These are phyloP conservation scores for Vachellia collinsii DNA, from an alignment of 306 rosid species.

Conservation along the genomic window DNA sequence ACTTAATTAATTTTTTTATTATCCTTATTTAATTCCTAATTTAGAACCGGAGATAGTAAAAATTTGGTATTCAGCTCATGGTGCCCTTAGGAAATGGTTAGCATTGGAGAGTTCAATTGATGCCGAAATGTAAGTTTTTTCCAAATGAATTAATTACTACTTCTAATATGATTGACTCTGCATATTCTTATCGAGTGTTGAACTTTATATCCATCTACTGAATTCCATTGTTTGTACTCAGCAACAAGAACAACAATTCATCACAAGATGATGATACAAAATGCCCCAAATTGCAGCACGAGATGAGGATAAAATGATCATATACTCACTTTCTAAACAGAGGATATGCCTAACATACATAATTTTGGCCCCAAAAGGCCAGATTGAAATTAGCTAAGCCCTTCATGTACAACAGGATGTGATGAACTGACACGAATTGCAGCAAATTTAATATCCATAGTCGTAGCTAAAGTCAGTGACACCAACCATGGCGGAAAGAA, in stretches of 20 bases:
- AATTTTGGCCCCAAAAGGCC: background rate
- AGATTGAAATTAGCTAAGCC: background rate
- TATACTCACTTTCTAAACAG: background rate
- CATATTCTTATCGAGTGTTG: background rate
- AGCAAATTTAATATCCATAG: constrained; percentile 51
- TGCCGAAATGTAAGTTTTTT: too few relatives aligned
- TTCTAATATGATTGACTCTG: background rate
- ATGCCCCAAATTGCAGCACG: background rate
- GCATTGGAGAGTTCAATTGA: too few relatives aligned
- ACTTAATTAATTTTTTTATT: too few relatives aligned
- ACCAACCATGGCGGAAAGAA: constrained; percentile 90
- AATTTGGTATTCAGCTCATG: background rate
- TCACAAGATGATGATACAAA: background rate
- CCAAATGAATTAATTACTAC: too few relatives aligned
- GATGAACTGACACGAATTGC: background rate
- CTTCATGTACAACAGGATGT: background rate
- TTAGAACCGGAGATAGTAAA: too few relatives aligned
- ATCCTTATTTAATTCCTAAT: too few relatives aligned
- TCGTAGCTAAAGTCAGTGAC: constrained; percentile 75
- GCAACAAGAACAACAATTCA: background rate
- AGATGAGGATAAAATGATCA: background rate
- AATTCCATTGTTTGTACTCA: background rate
- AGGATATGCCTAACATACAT: background rate
- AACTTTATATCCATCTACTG: background rate
- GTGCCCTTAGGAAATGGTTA: background rate